Conservation (phyloP, 2,329 filamentous ascomycete species). For the Fusarium sp. region DNA sequence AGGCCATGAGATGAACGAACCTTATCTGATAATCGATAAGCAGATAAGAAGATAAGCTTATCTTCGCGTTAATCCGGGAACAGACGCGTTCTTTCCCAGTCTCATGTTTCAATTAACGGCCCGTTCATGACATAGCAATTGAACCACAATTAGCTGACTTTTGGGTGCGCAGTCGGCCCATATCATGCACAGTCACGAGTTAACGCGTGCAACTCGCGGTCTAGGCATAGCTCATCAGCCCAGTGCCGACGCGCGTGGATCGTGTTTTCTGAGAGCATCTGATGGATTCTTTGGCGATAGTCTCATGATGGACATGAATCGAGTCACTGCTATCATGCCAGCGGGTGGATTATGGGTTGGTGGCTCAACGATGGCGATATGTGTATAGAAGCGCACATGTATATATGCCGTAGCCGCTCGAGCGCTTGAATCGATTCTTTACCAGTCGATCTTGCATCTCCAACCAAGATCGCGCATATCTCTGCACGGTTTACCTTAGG, state of each 20-base stretch:
- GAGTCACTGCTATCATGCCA: conserved; percentile 19
- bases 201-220: conserved; percentile 32
- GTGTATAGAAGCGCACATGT: neutral
- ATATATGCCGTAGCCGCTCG: neutral
- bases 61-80: neutral
- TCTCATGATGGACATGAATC: neutral
- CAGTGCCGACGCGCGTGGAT: conserved; percentile 15
- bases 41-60: neutral
- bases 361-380: neutral
- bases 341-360: neutral
- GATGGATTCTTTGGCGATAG: neutral
- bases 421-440: accelerated
- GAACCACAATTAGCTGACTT: conserved; percentile 15
- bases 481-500: accelerated
- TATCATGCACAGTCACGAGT: conserved; percentile 36
- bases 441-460: neutral
- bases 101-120: neutral
- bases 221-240: conserved; percentile 7
- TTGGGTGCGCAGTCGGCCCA: conserved; percentile 13
- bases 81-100: neutral
- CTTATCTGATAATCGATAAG: neutral
- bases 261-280: conserved; percentile 23
- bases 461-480: neutral
- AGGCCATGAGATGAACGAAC: no score
- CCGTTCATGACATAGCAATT: neutral